Base-by-base conservation (phyloP, 768 basidiomycete species). In the Mycena leptocephala region DNA sequence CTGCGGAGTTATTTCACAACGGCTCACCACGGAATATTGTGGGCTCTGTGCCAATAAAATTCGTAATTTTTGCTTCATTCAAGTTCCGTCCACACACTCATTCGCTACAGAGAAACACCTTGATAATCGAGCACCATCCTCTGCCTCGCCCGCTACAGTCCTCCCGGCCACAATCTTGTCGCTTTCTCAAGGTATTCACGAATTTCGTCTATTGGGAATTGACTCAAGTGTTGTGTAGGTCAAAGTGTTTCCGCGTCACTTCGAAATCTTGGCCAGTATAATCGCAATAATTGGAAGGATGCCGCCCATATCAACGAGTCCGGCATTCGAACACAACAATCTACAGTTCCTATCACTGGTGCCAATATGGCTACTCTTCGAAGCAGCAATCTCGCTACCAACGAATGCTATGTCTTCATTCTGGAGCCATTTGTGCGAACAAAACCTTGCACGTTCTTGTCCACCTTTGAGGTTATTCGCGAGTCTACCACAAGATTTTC, bases 371-470 rank as follows among this genome's bases (percentile, higher is more conserved):
- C 53, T 13, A 43, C 37, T 58, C 53, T 69, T 9, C 32, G 37
- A 26, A 69, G 24, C 55, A 69, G 24, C 37, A 69, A 69, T n/a
- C 37, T 58, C 18, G 53, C 53, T 2, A 58, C 53, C 13, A 58
- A 24, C 5, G 67, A 69, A 43, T 56, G 67, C 53, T 69, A 58
- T 32, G 37, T 43, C 22, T 69, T 69, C 18, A 41, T 69, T 69
- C 35, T 69, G 33, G 67, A 69, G 28, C 67, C 67, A 5, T 58
- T 69, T 56, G 67, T 58, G 26, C n/a, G 16, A 22, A 6, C 35
- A 16, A 69, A 69, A n/a, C 26, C 67, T 24, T 69, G 67, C 24
- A 24, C 8, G 3, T 69, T 39, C n/a, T 22, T 69, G 53, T 28
- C 67, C 33, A 69, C 55, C 24, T 69, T 69, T 18, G 67, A 69